Conservation (phyloP, 2,329 filamentous ascomycete species). For the Basipetospora chlamydospora region DNA sequence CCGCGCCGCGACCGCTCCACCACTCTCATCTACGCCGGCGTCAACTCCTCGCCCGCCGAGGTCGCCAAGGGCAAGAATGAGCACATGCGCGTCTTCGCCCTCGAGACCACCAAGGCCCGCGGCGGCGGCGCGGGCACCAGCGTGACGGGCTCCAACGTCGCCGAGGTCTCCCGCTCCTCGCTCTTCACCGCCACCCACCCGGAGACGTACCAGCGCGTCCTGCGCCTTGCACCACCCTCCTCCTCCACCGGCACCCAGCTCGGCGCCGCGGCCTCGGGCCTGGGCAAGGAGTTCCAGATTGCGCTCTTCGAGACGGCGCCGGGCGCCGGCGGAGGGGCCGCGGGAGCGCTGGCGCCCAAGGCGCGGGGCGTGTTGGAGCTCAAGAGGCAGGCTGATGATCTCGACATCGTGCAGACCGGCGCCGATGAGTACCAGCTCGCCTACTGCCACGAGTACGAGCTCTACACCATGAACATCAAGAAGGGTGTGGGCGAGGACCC, state of each 20-base stretch:
- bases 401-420: conserved; percentile 53
- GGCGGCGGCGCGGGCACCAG: conserved; percentile 15
- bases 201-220: conserved; percentile 44
- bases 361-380: conserved; percentile 34
- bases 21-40: conserved; percentile 51
- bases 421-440: conserved; percentile 54
- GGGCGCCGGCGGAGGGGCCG: no score
- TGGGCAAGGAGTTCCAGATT: conserved; percentile 63
- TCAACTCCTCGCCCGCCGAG: conserved; percentile 66
- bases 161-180: conserved; percentile 35
- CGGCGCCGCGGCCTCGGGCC: conserved; percentile 64
- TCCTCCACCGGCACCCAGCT: conserved; percentile 46
- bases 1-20: conserved; percentile 40
- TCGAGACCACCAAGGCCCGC: conserved; percentile 28
- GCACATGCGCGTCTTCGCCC: conserved; percentile 65
- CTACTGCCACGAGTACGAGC: conserved; percentile 64
- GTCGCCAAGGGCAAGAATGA: conserved; percentile 65
- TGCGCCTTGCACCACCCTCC: conserved; percentile 36
- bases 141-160: conserved; percentile 22
- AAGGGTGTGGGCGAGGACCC: conserved; percentile 30
- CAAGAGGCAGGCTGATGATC: conserved; percentile 44
- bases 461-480: conserved; percentile 47
- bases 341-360: conserved; percentile 27
- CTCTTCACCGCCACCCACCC: conserved; percentile 35
- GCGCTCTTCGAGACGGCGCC: conserved; percentile 59